Base-by-base conservation (phyloP, 495 filamentous ascomycete species). In the Xylaria palmicola region DNA sequence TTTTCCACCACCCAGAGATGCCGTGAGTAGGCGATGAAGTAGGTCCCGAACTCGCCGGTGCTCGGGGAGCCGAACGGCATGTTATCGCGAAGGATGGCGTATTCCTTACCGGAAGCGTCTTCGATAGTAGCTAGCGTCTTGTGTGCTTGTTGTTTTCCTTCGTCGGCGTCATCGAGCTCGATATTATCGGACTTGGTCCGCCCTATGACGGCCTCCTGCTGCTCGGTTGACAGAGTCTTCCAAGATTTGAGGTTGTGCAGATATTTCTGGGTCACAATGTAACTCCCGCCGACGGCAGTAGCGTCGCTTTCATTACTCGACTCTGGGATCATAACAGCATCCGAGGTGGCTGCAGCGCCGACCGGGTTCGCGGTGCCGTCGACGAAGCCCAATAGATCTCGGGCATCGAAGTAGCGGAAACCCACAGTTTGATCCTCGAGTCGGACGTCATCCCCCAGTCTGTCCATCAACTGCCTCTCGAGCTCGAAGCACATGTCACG, bases 341-440 rank as follows among this genome's bases (percentile, higher is more conserved):
- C 39, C n/a, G 39, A 39, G 37, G 44, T 44, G 4, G 20, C 53
- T 7, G 37, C 29, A 2, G 73, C 70, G 0, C 82, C 82, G 17
- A 84, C 77, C 1, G 83, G 83, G 51, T 86, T 86, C 3, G 83
- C 83, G 0, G 82, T 86, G 1, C 83, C 82, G 37, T 86, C 83
- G 6, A 86, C 82, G 52, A 86, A 86, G 0, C 83, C 83, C 1
- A 86, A 76, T 0, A 86, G 78, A 63, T 86, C 83, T 15, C 83
- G 81, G 1, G 80, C 75, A 52, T 85, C 83, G 32, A 86, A 86
- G 66, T 86, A 85, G 15, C 83, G 81, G 67, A 86, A 86, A 0
- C 83, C 83, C 24, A 70, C 70, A 1, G 83, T 86, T 54, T 79
- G 80, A 51, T 86, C 83, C 4, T 79, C 73, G 0, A 84, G 71